Evolutionary conservation across 768 basidiomycete genomes (phyloP).

Genomic region (Vararia minispora): DNA sequence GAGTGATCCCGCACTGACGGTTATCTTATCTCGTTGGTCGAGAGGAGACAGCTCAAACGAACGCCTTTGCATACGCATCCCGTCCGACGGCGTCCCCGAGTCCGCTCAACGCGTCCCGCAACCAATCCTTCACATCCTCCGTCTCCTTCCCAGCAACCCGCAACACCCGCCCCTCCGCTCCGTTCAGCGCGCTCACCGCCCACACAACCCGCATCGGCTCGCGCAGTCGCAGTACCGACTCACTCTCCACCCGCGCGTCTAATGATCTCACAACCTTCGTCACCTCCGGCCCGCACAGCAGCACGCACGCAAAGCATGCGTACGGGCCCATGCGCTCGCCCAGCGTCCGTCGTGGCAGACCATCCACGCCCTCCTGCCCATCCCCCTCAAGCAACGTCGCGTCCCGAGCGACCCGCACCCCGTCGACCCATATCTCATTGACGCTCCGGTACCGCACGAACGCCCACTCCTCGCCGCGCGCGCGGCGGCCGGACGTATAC

Average conservation of each 20-base stretch:
- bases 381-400: conserved; percentile 58
- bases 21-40: background rate
- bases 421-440: conserved; percentile 71
- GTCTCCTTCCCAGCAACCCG: conserved; percentile 69
- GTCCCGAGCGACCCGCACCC: conserved; percentile 62
- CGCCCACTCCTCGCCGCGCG: conserved; percentile 80
- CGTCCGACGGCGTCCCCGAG: conserved; percentile 45
- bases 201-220: conserved; percentile 61
- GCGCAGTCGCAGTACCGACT: conserved; percentile 48
- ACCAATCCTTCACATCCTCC: conserved; percentile 63
- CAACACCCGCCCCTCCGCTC: conserved; percentile 43
- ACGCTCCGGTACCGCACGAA: conserved; percentile 77
- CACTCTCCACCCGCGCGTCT: conserved; percentile 33
- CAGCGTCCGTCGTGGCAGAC: conserved; percentile 35
- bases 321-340: conserved; percentile 64
- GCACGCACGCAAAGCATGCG: conserved; percentile 79
- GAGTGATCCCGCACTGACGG: background rate
- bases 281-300: conserved; percentile 65
- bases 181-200: conserved; percentile 58
- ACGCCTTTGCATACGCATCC: conserved; percentile 56
- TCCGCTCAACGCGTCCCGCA: conserved; percentile 40
- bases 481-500: conserved; percentile 81
- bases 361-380: conserved; percentile 17
- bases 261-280: conserved; percentile 37
- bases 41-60: conserved; percentile 25